A percentile compares a stretch with the other conserved stretches of the same genome.
phyloP scores from a whole-genome alignment of 2,329 filamentous ascomycete genomes.

The Akanthomyces uredinophilus region DNA sequence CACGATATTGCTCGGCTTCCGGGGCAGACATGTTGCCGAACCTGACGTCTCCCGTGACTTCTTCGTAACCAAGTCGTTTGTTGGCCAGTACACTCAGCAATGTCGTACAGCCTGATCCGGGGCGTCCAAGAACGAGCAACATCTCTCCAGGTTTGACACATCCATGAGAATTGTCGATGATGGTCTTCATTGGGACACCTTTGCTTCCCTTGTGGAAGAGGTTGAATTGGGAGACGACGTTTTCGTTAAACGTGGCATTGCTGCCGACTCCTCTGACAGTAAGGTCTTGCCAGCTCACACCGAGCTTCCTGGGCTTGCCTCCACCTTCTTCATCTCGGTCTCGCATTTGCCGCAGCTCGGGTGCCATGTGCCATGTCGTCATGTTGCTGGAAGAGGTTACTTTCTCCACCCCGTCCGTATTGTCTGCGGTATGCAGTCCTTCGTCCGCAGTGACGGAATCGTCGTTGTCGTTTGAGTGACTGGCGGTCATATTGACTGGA shows the following conservation, averaged over 20 bases:
- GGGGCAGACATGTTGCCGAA: conserved; percentile 25
- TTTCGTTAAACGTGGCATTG: background rate
- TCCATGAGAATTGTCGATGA: background rate
- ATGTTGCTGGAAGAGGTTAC: too few species aligned
- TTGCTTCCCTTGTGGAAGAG: too few species aligned
- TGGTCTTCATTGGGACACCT: background rate
- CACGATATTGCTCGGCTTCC: conserved; percentile 70
- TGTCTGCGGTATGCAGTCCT: too few species aligned
- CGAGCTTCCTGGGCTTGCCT: background rate
- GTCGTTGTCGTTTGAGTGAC: too few species aligned
- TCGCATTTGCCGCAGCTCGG: too few species aligned
- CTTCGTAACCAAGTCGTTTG: conserved; percentile 49
- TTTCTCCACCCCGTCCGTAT: too few species aligned
- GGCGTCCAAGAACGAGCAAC: conserved; percentile 75
- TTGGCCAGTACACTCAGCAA: conserved; percentile 66
- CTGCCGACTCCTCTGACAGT: background rate
- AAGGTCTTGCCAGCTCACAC: background rate
- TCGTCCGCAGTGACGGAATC: too few species aligned
- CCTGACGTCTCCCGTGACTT: background rate
- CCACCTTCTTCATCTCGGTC: background rate
- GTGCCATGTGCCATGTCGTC: too few species aligned
- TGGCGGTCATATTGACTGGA: too few species aligned
- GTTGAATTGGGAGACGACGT: background rate
- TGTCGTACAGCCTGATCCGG: conserved; percentile 67
- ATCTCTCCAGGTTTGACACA: conserved; percentile 70